Percentiles rank a stretch among this genome's conserved stretches.
phyloP scores from a whole-genome alignment of 805 yeast species.

The Candida vartiovaarae region DNA sequence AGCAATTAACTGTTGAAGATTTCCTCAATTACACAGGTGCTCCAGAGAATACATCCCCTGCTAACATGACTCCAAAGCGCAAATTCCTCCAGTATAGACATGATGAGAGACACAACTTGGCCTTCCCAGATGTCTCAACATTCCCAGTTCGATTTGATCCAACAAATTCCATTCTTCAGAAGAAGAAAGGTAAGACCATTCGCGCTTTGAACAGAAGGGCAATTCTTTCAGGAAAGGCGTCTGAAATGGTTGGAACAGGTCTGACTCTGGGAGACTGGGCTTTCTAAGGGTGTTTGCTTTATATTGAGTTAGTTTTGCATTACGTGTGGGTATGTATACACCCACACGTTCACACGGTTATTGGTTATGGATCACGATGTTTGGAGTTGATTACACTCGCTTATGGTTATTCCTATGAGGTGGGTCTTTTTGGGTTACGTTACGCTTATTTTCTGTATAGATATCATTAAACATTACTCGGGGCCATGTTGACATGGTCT shows the following conservation, averaged over 20 bases:
- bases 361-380: too few species aligned
- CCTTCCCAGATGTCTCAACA: slow-evolving; percentile 24
- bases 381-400: too few species aligned
- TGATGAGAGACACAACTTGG: slow-evolving; percentile 24
- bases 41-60: not conserved
- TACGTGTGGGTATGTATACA: too few species aligned
- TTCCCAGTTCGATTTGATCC: slow-evolving; percentile 25
- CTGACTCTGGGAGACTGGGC: slow-evolving; percentile 20
- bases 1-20: slow-evolving; percentile 11
- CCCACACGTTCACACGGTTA: too few species aligned
- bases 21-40: slow-evolving; percentile 10
- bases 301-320: too few species aligned
- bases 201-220: slow-evolving; percentile 26
- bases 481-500: too few species aligned
- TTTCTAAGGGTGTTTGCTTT: not conserved
- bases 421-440: too few species aligned
- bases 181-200: slow-evolving; percentile 6
- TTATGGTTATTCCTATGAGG: too few species aligned
- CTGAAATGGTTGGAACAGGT: slow-evolving; percentile 27
- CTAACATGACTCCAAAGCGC: slow-evolving; percentile 5
- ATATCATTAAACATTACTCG: too few species aligned
- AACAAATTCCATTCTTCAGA: slow-evolving; percentile 1
- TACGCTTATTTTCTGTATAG: too few species aligned
- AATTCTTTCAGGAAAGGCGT: slow-evolving; percentile 21
- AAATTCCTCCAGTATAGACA: slow-evolving; percentile 23